Evolutionary conservation across 176 grass and related monocot species (phyloP), one percentile per base, ranked within the genome.

Genomic region (Puya raimondii): DNA sequence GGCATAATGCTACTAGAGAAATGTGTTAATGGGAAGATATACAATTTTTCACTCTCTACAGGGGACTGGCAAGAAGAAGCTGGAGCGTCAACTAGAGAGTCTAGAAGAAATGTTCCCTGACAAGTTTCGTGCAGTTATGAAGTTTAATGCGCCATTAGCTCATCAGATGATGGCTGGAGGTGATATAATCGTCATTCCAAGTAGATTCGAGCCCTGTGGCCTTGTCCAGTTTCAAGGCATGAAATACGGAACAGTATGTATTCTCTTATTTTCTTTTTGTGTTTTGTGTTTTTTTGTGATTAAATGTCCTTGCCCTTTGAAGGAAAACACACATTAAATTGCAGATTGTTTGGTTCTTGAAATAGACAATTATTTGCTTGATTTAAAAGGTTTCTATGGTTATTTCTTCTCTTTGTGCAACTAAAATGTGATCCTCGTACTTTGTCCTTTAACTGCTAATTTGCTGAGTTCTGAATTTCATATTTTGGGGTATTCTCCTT

Each of bases 121-220:
- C 1, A 91, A 87, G 33, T 74, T 82, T 61, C 78, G 81, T 76
- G 81, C 78, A 66, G 68, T 87, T 67, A 76, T 80, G 2, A 91
- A 91, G 71, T 91, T 91, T 65, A 91, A 87, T 70, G 84, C 81
- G 22, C 78, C 88, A 25, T 53, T 91, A 48, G 84, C 84, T 13
- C 88, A 84, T 51, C 71, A 66, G 79, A 91, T 91, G 77, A 78
- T 91, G 12, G 88, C 84, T 10, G 84, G 88, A 63, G 84, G 82
- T 8, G 84, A 91, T 81, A 76, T 77, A 26, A 81, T 91, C 53
- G 74, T 81, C 54, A 56, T 91, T 63, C 78, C 84, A 8, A 91
- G 88, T 79, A 91, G 88, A 67, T 87, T 91, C 23, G 88, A 91
- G 63, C 88, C 88, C 7, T 91, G 88, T 70, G 88, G 88, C 26